Evolutionary conservation across 768 basidiomycete genomes (phyloP), one percentile per base, ranked within the genome.

Genomic region (Paxillus rubicundulus): DNA sequence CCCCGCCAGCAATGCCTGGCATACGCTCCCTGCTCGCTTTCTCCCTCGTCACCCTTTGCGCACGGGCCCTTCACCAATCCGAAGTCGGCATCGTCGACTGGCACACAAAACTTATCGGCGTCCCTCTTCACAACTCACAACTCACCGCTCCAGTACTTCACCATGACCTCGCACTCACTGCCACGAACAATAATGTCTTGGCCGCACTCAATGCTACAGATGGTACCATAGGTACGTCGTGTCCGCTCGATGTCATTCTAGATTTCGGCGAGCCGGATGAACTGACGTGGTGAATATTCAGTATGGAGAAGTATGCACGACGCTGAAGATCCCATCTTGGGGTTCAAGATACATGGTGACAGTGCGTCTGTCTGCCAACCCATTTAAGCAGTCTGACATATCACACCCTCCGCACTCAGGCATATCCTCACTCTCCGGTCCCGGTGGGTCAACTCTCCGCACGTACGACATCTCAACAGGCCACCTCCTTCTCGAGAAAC

Each of bases 41-140:
- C 16, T 57, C 57, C 9, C 1, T 58, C 12, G 46, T 60, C 24
- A 24, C 64, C 9, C 54, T 70, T 21, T 45, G 65, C 36, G 68
- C 71, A 21, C 70, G 63, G 52, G 85, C 85, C 24, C 69, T 88
- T 32, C 85, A 89, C 54, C 79, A 87, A 62, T 80, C 85, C 20
- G 88, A 92, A 51, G 87, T 82, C 49, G 89, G 90, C 40, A 72
- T 87, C 40, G 78, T 94, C 41, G 93, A 96, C 74, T 98, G 94
- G 94, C 80, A 97, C 69, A 88, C 83, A 59, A 69, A 77, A 13
- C 78, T 87, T 27, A 73, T 92, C 50, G 94, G 94, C 14, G 78
- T 87, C 4, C 89, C 92, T 1, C 74, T 85, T 4, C 68, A 77
- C 32, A 71, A 75, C 9, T 75, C 82, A 2, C 64, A 60, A 0